These are phyloP conservation scores for Atkinsonella texensis DNA, from an alignment of 2,329 filamentous ascomycete species.

Conservation along the genomic window DNA sequence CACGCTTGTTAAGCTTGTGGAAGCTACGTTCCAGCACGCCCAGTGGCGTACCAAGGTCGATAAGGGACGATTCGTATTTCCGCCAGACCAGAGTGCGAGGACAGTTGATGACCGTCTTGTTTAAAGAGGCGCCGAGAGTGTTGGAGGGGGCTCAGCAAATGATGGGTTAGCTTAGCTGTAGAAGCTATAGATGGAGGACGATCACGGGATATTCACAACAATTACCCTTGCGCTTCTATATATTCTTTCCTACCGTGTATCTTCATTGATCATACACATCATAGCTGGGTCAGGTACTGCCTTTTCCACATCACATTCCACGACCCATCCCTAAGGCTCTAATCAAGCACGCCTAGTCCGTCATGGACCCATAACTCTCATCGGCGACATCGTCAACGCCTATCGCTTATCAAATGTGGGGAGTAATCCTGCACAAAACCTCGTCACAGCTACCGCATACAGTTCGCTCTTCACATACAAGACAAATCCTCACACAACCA, in stretches of 20 bases:
- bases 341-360: no score
- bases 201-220: background rate
- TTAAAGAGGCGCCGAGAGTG: background rate
- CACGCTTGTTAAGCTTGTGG: constrained; percentile 16
- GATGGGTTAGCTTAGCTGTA: background rate
- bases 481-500: background rate
- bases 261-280: no score
- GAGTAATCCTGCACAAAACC: background rate
- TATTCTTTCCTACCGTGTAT: no score
- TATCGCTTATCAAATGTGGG: background rate
- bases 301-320: no score
- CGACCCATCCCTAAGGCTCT: no score
- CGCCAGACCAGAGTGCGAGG: constrained; percentile 9
- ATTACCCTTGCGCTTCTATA: no score
- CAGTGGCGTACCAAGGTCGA: constrained; percentile 18
- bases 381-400: background rate
- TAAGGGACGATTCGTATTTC: constrained; percentile 18
- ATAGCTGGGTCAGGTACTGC: no score
- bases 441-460: no score
- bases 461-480: background rate
- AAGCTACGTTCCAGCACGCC: constrained; percentile 16
- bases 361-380: no score
- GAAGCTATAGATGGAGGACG: background rate
- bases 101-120: constrained; percentile 7
- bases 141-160: background rate